phyloP scores from a whole-genome alignment of 2,329 filamentous ascomycete genomes.

The Tolypocladium tundrense region DNA sequence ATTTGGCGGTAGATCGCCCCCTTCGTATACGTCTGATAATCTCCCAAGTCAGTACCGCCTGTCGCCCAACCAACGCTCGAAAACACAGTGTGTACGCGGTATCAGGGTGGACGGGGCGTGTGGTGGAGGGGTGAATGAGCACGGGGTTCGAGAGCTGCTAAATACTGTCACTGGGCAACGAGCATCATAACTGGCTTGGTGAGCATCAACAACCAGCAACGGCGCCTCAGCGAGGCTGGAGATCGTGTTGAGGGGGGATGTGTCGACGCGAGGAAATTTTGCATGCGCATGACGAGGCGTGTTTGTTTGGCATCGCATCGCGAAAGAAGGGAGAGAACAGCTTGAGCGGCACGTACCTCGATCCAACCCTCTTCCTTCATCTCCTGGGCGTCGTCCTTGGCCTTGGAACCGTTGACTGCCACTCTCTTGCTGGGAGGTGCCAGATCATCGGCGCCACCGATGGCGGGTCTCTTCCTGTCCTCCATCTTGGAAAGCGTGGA shows the following conservation, averaged over 20 bases:
- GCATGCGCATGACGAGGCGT: neutral
- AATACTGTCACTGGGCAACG: conserved; percentile 19
- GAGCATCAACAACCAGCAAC: conserved; percentile 23
- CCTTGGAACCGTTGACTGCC: conserved; percentile 67
- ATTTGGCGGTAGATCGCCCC: conserved; percentile 96
- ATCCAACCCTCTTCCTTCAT: conserved; percentile 52
- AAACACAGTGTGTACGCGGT: neutral
- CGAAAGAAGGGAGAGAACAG: conserved; percentile 11
- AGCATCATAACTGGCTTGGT: conserved; percentile 26
- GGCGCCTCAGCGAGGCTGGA: conserved; percentile 15
- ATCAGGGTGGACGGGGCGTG: conserved; percentile 6
- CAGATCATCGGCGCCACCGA: conserved; percentile 68
- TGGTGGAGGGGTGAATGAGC: conserved; percentile 2
- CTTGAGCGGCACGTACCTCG: conserved; percentile 48
- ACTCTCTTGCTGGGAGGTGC: conserved; percentile 88
- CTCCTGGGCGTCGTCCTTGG: conserved; percentile 44
- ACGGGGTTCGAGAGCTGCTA: conserved; percentile 13
- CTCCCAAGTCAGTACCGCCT: conserved; percentile 13
- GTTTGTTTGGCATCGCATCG: conserved; percentile 3
- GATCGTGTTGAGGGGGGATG: conserved; percentile 3
- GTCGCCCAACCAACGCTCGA: neutral
- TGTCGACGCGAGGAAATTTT: neutral
- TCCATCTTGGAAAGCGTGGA: conserved; percentile 93
- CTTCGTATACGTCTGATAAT: conserved; percentile 43
- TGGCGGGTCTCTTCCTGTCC: conserved; percentile 93